Conservation (phyloP, 2,329 filamentous ascomycete species). For the Reticulascus tulasneorum region DNA sequence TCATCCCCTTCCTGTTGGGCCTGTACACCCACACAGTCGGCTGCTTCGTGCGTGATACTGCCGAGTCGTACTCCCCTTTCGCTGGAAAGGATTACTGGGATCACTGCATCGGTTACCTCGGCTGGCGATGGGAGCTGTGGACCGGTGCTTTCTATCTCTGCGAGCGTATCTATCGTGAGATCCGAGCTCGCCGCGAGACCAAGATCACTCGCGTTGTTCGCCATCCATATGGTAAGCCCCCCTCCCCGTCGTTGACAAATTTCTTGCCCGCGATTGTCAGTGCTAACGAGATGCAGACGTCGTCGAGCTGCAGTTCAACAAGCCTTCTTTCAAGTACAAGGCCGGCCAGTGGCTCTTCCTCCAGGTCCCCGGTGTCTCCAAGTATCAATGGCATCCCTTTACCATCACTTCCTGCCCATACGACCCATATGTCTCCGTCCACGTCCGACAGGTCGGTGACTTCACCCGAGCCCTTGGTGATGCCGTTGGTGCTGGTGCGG, state of each 20-base stretch:
- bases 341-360: conserved; percentile 97
- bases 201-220: conserved; percentile 91
- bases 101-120: conserved; percentile 91
- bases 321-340: conserved; percentile 97
- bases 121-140: conserved; percentile 94
- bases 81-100: conserved; percentile 78
- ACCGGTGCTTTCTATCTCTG: conserved; percentile 80
- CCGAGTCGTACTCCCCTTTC: conserved; percentile 73
- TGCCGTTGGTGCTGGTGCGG: conserved; percentile 83
- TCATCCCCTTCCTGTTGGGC: conserved; percentile 88
- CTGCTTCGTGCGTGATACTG: conserved; percentile 89
- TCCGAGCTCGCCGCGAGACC: conserved; percentile 77
- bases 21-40: conserved; percentile 95
- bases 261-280: not conserved
- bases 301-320: conserved; percentile 94
- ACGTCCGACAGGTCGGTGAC: conserved; percentile 94
- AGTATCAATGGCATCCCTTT: conserved; percentile 96
- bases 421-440: conserved; percentile 90
- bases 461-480: conserved; percentile 94
- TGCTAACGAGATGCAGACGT: conserved; percentile 58
- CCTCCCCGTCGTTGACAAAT: too few relatives aligned
- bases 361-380: conserved; percentile 83
- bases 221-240: conserved; percentile 78
- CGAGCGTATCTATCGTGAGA: conserved; percentile 87
- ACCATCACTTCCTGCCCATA: conserved; percentile 98